These are phyloP conservation scores for Adansonia digitata DNA, from an alignment of 345 rosid genomes.

Conservation along the genomic window DNA sequence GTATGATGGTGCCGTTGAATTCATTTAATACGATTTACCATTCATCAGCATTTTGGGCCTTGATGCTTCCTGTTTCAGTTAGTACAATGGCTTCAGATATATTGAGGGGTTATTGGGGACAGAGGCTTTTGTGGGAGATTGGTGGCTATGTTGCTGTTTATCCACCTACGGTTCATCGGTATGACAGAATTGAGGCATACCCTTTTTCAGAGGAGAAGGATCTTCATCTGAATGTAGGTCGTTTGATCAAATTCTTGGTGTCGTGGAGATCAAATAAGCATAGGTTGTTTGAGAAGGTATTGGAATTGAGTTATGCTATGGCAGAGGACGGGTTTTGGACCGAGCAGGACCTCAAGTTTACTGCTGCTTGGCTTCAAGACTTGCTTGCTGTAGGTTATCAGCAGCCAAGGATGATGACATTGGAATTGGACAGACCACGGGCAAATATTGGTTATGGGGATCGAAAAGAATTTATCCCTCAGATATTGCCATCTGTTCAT, in stretches of 20 bases:
- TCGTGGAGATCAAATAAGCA: slow-evolving; percentile 90
- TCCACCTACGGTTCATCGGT: slow-evolving; percentile 85
- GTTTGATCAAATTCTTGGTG: slow-evolving; percentile 70
- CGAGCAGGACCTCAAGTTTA: slow-evolving; percentile 77
- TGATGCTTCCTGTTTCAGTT: slow-evolving; percentile 97
- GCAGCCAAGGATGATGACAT: slow-evolving; percentile 93
- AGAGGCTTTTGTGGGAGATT: slow-evolving; percentile 95
- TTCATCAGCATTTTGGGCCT: slow-evolving; percentile 92
- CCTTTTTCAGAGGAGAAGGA: slow-evolving; percentile 97
- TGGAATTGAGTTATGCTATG: slow-evolving; percentile 88
- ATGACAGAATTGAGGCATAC: slow-evolving; percentile 81
- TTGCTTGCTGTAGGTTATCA: slow-evolving; percentile 87
- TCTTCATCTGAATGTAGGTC: slow-evolving; percentile 94
- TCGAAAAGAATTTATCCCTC: slow-evolving; percentile 80
- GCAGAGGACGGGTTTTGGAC: slow-evolving; percentile 97
- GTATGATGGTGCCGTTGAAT: slow-evolving; percentile 86
- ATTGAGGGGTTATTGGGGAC: slow-evolving; percentile 97
- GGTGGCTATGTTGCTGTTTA: slow-evolving; percentile 92
- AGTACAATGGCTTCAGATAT: slow-evolving; percentile 98
- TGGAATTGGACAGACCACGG: slow-evolving; percentile 80
- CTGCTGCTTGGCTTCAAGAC: slow-evolving; percentile 98
- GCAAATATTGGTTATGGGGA: slow-evolving; percentile 89
- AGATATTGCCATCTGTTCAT: slow-evolving; percentile 85
- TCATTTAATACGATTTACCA: slow-evolving; percentile 89
- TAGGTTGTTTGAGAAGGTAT: slow-evolving; percentile 73